These are phyloP conservation scores for Aspergillus quadricinctus DNA, from an alignment of 2,329 filamentous ascomycete species.

Conservation along the genomic window DNA sequence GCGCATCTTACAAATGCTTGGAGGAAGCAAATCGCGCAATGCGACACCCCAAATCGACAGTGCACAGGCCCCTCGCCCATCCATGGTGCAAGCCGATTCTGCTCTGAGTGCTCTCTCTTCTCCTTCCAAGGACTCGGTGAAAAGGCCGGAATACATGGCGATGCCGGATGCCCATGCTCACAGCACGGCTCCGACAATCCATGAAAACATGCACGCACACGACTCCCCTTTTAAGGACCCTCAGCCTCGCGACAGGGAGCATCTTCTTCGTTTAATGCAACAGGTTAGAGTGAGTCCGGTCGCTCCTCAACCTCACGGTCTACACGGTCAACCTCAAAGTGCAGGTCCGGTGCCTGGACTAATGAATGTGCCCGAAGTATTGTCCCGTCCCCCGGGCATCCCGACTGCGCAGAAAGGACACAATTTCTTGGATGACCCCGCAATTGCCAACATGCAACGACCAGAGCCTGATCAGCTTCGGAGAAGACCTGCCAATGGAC, in stretches of 20 bases:
- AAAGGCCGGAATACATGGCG: slow-evolving; percentile 29
- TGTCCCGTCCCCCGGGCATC: slow-evolving; percentile 32
- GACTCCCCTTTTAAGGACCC: slow-evolving; percentile 35
- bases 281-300: slow-evolving; percentile 41
- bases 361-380: slow-evolving; percentile 33
- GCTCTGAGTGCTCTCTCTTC: slow-evolving; percentile 26
- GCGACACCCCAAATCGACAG: slow-evolving; percentile 42
- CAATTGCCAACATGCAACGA: slow-evolving; percentile 40
- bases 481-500: slow-evolving; percentile 35
- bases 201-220: slow-evolving; percentile 27
- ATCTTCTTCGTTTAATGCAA: slow-evolving; percentile 80
- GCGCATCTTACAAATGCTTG: slow-evolving; percentile 75
- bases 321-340: slow-evolving; percentile 25
- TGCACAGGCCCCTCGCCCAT: slow-evolving; percentile 26
- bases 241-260: slow-evolving; percentile 65
- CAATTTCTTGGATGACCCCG: slow-evolving; percentile 41
- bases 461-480: slow-evolving; percentile 35
- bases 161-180: slow-evolving; percentile 20
- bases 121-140: slow-evolving; percentile 26
- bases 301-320: slow-evolving; percentile 20
- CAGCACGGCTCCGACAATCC: slow-evolving; percentile 19
- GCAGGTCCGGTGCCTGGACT: slow-evolving; percentile 29
- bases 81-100: slow-evolving; percentile 29
- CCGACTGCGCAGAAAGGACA: slow-evolving; percentile 31
- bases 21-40: slow-evolving; percentile 48